These are phyloP conservation scores for Suhomyces sp. DNA, from an alignment of 805 yeast genomes.

Conservation along the genomic window DNA sequence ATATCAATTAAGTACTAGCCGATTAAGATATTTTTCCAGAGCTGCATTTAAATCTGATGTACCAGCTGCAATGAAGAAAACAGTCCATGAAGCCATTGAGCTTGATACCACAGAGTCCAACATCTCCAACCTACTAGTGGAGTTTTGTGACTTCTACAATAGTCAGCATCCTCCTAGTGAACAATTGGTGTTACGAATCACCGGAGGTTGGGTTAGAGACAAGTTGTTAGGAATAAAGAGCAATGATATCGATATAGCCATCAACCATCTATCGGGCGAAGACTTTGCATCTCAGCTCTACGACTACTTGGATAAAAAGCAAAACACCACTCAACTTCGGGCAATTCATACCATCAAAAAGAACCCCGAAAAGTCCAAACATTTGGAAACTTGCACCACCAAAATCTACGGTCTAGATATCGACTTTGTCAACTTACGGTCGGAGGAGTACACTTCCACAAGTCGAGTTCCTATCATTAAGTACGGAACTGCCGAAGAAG, in stretches of 20 bases:
- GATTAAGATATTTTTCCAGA: neutral
- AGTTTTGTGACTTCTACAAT: constrained; percentile 41
- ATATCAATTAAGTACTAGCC: neutral
- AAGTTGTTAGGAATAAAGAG: constrained; percentile 77
- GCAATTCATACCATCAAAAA: constrained; percentile 78
- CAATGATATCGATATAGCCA: constrained; percentile 89
- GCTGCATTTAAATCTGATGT: neutral
- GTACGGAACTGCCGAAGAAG: constrained; percentile 89
- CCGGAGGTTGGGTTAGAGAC: constrained; percentile 99
- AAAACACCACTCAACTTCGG: constrained; percentile 24
- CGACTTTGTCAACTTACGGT: constrained; percentile 89
- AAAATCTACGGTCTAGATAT: constrained; percentile 78
- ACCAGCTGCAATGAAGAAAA: neutral
- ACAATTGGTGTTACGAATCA: constrained; percentile 65
- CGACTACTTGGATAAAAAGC: constrained; percentile 39
- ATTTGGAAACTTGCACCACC: constrained; percentile 94
- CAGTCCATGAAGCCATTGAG: constrained; percentile 2
- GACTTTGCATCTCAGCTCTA: constrained; percentile 71
- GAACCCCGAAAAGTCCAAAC: constrained; percentile 95
- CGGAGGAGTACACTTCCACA: constrained; percentile 78
- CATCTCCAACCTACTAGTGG: constrained; percentile 39
- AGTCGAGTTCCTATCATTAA: constrained; percentile 82
- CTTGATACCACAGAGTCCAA: constrained; percentile 37
- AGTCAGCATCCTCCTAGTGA: constrained; percentile 9
- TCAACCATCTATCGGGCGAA: constrained; percentile 81